phyloP scores from a whole-genome alignment of 768 basidiomycete species.

The Neoboletus brunneissimus region DNA sequence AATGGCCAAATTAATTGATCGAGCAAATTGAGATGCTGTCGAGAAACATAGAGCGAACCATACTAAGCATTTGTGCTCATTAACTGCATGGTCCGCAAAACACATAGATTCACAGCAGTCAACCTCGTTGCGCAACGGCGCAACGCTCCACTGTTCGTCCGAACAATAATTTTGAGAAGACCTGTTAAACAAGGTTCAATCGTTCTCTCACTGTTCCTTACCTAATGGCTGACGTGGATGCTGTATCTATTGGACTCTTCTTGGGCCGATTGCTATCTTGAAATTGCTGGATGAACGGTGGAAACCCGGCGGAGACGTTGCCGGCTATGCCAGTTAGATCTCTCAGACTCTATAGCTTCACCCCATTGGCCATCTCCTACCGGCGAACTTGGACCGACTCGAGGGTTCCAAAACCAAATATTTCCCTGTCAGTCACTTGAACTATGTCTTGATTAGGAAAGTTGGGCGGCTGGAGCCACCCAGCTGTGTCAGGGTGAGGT shows the following conservation, averaged over 20 bases:
- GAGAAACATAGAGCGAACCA: neutral
- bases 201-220: neutral
- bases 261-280: constrained; percentile 5
- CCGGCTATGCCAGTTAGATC: neutral
- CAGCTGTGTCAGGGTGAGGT: neutral
- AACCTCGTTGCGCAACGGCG: constrained; percentile 11
- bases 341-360: neutral
- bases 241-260: constrained; percentile 12
- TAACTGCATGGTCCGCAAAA: neutral
- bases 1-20: constrained; percentile 1
- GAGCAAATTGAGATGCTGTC: neutral
- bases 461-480: constrained; percentile 4
- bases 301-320: neutral
- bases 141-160: neutral
- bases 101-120: neutral
- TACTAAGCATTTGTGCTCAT: neutral
- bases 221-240: constrained; percentile 15
- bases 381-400: constrained; percentile 8
- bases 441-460: constrained; percentile 12
- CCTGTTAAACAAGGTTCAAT: constrained; percentile 4
- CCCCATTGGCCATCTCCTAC: neutral
- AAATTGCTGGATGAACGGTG: neutral
- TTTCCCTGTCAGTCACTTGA: neutral
- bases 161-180: neutral
- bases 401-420: constrained; percentile 7